Evolutionary conservation across 2,329 filamentous ascomycete genomes (phyloP).

Genomic region (Bipolaris bicolor): DNA sequence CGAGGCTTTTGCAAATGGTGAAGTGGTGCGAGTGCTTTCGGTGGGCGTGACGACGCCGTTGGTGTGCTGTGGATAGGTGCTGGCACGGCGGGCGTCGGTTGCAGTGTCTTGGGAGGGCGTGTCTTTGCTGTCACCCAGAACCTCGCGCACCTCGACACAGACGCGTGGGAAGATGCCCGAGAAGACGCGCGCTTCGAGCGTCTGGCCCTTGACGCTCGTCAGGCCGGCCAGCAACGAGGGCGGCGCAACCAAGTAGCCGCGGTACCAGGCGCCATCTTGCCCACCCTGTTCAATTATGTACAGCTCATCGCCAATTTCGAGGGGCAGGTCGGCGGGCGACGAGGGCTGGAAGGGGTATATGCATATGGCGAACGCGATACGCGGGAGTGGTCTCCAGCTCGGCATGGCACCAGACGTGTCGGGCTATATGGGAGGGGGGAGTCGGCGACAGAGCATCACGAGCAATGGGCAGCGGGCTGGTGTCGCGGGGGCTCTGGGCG

Average conservation of each 20-base stretch:
- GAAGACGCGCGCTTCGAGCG: slow-evolving; percentile 93
- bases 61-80: slow-evolving; percentile 35
- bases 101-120: slow-evolving; percentile 21
- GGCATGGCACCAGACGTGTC: slow-evolving; percentile 45
- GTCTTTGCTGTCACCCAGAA: slow-evolving; percentile 68
- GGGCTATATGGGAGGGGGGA: slow-evolving; percentile 35
- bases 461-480: slow-evolving; percentile 11
- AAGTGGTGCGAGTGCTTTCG: slow-evolving; percentile 44
- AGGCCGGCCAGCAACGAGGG: slow-evolving; percentile 90
- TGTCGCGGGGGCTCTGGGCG: slow-evolving; percentile 6
- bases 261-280: slow-evolving; percentile 83
- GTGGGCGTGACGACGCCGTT: slow-evolving; percentile 49
- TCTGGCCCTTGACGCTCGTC: slow-evolving; percentile 89
- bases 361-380: slow-evolving; percentile 97
- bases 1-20: slow-evolving; percentile 27
- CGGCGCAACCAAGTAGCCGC: slow-evolving; percentile 92
- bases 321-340: slow-evolving; percentile 85
- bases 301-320: slow-evolving; percentile 96
- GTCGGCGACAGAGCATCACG: slow-evolving; percentile 44
- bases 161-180: slow-evolving; percentile 96
- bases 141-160: slow-evolving; percentile 93
- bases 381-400: slow-evolving; percentile 92
- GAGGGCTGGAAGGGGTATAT: slow-evolving; percentile 91
- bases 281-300: slow-evolving; percentile 98
- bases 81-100: slow-evolving; percentile 26